phyloP scores from a whole-genome alignment of 2,329 filamentous ascomycete genomes.

The Fusarium coicis region DNA sequence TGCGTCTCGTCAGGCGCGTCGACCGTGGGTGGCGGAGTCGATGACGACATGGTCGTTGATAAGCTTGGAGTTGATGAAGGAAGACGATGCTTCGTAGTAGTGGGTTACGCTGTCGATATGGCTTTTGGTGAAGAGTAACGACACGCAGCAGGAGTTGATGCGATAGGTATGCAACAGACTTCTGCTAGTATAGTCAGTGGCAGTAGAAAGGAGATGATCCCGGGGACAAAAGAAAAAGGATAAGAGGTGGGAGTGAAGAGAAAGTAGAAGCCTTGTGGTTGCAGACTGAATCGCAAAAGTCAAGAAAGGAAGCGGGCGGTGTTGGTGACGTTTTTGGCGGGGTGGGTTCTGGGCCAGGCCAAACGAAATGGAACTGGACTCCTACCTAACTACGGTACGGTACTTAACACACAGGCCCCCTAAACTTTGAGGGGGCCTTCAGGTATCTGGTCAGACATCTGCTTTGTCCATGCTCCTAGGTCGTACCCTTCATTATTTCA shows the following conservation, averaged over 20 bases:
- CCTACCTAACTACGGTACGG: background rate
- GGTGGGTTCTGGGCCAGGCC: constrained; percentile 19
- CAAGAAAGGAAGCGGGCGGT: constrained; percentile 37
- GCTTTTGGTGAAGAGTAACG: constrained; percentile 1
- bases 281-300: constrained; percentile 44
- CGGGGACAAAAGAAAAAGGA: constrained; percentile 2
- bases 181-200: background rate
- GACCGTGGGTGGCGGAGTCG: constrained; percentile 47
- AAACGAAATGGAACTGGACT: background rate
- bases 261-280: constrained; percentile 26
- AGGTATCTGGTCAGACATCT: constrained; percentile 11
- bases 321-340: constrained; percentile 43
- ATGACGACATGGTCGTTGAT: constrained; percentile 52
- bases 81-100: constrained; percentile 11
- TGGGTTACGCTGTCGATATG: constrained; percentile 3
- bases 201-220: background rate
- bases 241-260: constrained; percentile 4
- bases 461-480: constrained; percentile 10
- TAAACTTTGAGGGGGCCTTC: background rate
- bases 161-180: background rate
- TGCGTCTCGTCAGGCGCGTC: constrained; percentile 58
- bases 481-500: constrained; percentile 19
- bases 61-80: constrained; percentile 13
- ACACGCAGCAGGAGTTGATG: constrained; percentile 5
- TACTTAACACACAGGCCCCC: background rate